Conservation (phyloP, 2,329 filamentous ascomycete species). For the Penicillium sp. region DNA sequence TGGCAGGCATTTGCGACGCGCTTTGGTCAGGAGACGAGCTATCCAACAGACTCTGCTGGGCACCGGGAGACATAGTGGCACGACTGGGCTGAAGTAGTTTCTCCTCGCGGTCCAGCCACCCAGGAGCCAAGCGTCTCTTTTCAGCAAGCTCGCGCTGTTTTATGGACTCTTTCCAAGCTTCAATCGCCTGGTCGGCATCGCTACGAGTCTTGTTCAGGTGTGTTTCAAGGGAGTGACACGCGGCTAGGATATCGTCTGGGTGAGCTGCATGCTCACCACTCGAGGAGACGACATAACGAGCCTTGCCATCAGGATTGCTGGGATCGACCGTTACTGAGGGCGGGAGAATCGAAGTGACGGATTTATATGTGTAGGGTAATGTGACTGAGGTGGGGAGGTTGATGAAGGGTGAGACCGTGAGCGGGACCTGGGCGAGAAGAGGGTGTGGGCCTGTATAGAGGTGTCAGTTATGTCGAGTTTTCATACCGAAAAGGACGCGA, state of each 20-base stretch:
- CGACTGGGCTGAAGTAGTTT: constrained; percentile 58
- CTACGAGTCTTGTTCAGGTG: constrained; percentile 71
- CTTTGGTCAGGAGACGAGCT: constrained; percentile 37
- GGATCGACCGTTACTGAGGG: constrained; percentile 63
- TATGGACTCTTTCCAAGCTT: constrained; percentile 68
- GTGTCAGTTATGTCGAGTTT: neutral
- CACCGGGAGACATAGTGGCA: constrained; percentile 15
- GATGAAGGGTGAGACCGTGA: constrained; percentile 93
- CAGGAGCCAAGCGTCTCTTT: constrained; percentile 64
- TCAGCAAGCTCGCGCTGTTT: constrained; percentile 61
- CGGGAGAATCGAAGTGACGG: constrained; percentile 82
- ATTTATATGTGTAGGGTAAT: constrained; percentile 92
- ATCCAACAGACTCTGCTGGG: constrained; percentile 38
- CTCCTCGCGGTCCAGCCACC: constrained; percentile 64
- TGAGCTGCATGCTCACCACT: constrained; percentile 78
- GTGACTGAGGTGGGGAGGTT: constrained; percentile 86
- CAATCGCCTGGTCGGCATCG: constrained; percentile 66
- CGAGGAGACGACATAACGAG: constrained; percentile 76
- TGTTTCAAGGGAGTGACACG: constrained; percentile 74
- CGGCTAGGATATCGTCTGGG: constrained; percentile 79
- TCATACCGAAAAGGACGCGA: neutral
- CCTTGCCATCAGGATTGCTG: constrained; percentile 48
- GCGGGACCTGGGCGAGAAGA: constrained; percentile 84
- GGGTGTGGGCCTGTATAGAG: constrained; percentile 68
- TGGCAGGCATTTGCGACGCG: constrained; percentile 38